Evolutionary conservation across 176 grass and related monocot genomes (phyloP), one percentile per base, ranked within the genome.

Genomic region (bread wheat (Triticum aestivum)): DNA sequence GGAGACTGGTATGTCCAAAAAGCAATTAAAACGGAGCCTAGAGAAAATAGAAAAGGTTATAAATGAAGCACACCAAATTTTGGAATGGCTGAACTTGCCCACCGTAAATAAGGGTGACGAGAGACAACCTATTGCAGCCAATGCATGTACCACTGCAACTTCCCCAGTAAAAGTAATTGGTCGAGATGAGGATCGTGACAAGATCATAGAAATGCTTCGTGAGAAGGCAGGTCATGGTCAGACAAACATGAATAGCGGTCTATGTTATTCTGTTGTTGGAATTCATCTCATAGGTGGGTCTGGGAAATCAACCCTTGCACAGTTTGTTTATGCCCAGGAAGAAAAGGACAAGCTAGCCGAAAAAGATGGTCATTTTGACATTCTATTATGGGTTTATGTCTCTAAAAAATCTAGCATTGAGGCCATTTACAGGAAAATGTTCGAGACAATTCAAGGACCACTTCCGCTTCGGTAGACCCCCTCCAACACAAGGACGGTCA

Each of bases 301-400:
- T 84, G 84, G 2, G 5, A 89, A 92, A 51, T 89, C 82, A 3
- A 89, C 86, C 15, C 13, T 92, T 11, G 91, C 80, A 26, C 84
- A 92, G 3, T 42, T 39, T 61, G 58, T 89, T 20, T 87, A 14
- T 27, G 23, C 17, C 0, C 1, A 63, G 33, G 80, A 81, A 9
- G 29, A 5, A n/a, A 11, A 2, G 5, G 59, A 8, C 1, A 42
- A 74, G 18, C 47, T 49, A 49, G 47, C 47, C 0, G 12, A 49
- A 49, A 49, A 49, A 49, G 47, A 49, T 49, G 47, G 13, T 1
- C 47, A 49, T 49, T 49, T 49, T 49, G 45, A 49, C 45, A 49
- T 49, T 5, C 45, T 49, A 49, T 49, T 49, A 49, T 49, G 45
- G 45, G 4, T 49, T 5, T 4, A 49, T 49, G 4, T 49, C 47